Conservation (phyloP, 805 yeast genomes). For the Myxozyma sirexii region DNA sequence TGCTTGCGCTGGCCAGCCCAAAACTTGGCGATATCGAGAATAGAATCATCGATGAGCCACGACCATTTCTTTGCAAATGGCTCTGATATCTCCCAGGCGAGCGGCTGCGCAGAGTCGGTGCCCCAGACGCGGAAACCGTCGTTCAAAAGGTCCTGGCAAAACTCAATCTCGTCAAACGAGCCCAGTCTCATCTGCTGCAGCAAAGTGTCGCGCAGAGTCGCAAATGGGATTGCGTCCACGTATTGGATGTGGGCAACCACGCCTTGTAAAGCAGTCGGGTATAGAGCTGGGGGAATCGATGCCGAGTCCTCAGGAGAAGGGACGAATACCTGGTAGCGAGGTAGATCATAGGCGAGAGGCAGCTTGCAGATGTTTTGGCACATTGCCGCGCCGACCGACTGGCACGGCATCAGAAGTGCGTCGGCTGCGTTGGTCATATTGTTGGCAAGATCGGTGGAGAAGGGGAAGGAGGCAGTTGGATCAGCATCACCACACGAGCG, state of each 20-base stretch:
- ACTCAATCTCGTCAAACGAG: slow-evolving; percentile 24
- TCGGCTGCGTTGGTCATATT: neutral
- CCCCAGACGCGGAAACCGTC: slow-evolving; percentile 31
- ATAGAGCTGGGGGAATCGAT: slow-evolving; percentile 14
- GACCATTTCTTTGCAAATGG: slow-evolving; percentile 27
- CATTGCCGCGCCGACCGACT: slow-evolving; percentile 21
- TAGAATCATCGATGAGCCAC: slow-evolving; percentile 19
- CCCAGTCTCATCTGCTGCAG: slow-evolving; percentile 17
- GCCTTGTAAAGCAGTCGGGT: slow-evolving; percentile 26
- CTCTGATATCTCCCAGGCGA: slow-evolving; percentile 26
- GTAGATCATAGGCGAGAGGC: slow-evolving; percentile 15
- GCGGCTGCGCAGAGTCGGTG: slow-evolving; percentile 19
- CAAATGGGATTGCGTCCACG: slow-evolving; percentile 28
- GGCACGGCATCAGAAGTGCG: slow-evolving; percentile 14
- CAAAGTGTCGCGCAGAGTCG: slow-evolving; percentile 19
- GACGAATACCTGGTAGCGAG: slow-evolving; percentile 23
- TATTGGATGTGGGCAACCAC: slow-evolving; percentile 26
- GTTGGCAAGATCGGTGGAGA: neutral
- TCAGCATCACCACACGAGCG: neutral
- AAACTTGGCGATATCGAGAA: slow-evolving; percentile 24
- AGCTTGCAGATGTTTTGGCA: slow-evolving; percentile 18
- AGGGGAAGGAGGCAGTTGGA: neutral
- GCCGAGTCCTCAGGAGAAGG: neutral
- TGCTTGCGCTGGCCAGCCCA: slow-evolving; percentile 26
- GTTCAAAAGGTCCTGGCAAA: slow-evolving; percentile 24